Evolutionary conservation across 1,284 basidiomycete species (phyloP), one percentile per base, ranked within the genome.

Genomic region (Caloboletus firmus): DNA sequence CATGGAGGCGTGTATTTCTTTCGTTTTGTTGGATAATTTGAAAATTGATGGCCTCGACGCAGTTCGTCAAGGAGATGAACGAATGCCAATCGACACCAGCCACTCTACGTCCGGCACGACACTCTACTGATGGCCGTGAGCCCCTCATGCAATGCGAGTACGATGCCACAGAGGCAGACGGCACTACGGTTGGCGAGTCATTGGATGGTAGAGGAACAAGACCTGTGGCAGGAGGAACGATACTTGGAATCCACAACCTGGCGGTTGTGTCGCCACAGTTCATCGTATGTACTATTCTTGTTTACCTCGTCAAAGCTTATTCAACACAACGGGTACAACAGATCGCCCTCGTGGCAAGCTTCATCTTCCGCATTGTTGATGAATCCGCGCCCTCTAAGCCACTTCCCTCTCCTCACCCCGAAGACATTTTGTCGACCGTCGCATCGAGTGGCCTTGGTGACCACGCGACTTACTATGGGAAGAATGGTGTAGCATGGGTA

Each of bases 201-300:
- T 41, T 18, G 3, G 74, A 78, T 39, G 77, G 79, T 46, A 71
- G 72, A 5, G 74, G 80, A 39, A 65, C 72, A 11, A 79, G 79
- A 32, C 81, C 84, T 15, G 76, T 90, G 44, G 89, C 93, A 0
- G 95, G 95, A n/a, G 95, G 95, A 1, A 95, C 93, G 3, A 88
- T 98, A 44, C 80, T 98, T 44, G 95, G 95, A 4, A 95, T 98
- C 40, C 95, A 98, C 71, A 98, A 98, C 65, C 77, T 98, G 7
- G 91, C 95, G 4, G 93, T 96, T 57, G 94, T 96, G 24, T 83
- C 93, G 72, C 94, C 93, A 20, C 94, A 97, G 64, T 91, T 96
- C 66, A 80, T 95, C 55, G 93, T 93, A 67, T 65, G 91, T 80
- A 4, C 17, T 22, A 44, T 30, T 48, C 15, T 49, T 43, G 4